Evolutionary conservation across 1,284 basidiomycete genomes (phyloP), one percentile per base, ranked within the genome.

Genomic region (Sanghuangporus weigelae): DNA sequence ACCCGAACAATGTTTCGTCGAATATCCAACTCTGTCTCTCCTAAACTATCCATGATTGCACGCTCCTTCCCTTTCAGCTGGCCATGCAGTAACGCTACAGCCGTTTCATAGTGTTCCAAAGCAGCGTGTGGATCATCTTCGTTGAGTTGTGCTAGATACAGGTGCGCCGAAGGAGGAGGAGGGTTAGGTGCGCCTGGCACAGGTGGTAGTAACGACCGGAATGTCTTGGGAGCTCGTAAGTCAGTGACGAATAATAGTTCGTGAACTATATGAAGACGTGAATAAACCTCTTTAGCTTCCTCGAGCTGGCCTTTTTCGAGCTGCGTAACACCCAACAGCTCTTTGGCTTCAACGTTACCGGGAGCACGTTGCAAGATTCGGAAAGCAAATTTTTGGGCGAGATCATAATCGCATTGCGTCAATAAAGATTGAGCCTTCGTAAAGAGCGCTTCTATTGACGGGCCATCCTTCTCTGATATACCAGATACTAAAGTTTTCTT

Each of bases 71-170:
- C 88, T 72, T 90, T 89, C 35, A 96, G 78, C 68, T 88, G 87
- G 2, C 75, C 78, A 54, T 83, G 81, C 26, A 96, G 77, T 64
- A 95, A 84, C 64, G 89, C 85, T 38, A 95, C 84, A 3, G 94
- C 95, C 14, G 86, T 81, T 69, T 89, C 85, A 73, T 94, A 97
- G 72, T 95, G 86, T 19, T 82, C 76, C n/a, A 97, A 76, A 1
- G 94, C 92, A 59, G 82, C 75, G 64, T 85, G 82, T 1, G 95
- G 92, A 54, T 94, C 87, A 7, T 87, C 84, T 44, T 89, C 87
- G 64, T 84, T 86, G 19, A 95, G 80, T 73, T 97, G 95, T 0
- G 95, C 95, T 36, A 98, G 87, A 75, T 97, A 96, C 0, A 97
- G 81, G 75, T 96, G 86, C 6, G 92, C 91, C 26, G 92, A 91